Evolutionary conservation across 2,329 filamentous ascomycete species (phyloP).

Genomic region (Dothiorella sarmentorum): DNA sequence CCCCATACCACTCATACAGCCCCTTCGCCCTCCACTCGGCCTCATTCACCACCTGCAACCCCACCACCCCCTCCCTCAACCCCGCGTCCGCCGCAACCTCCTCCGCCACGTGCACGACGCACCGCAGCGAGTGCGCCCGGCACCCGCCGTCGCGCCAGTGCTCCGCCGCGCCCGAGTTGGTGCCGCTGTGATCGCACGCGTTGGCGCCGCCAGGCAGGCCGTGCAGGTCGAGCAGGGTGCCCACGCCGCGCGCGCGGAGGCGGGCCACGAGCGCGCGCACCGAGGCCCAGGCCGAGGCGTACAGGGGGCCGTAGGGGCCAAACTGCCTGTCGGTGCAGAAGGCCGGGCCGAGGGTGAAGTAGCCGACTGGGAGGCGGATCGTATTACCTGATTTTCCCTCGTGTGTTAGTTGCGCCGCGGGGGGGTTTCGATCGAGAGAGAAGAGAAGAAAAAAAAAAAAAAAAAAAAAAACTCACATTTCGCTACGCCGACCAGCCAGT

Average conservation of each 20-base stretch:
- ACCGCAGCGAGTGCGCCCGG: slow-evolving; percentile 46
- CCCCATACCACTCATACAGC: slow-evolving; percentile 58
- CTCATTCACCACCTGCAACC: slow-evolving; percentile 59
- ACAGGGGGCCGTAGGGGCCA: slow-evolving; percentile 47
- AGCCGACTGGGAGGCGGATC: slow-evolving; percentile 59
- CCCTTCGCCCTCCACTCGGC: slow-evolving; percentile 48
- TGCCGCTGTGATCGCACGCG: slow-evolving; percentile 54
- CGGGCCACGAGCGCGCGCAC: slow-evolving; percentile 48
- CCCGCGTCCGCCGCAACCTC: slow-evolving; percentile 34
- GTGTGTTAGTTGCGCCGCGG: background rate
- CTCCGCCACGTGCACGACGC: slow-evolving; percentile 49
- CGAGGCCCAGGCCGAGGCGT: slow-evolving; percentile 51
- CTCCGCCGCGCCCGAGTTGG: slow-evolving; percentile 49
- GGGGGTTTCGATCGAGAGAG: background rate
- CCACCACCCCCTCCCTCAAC: slow-evolving; percentile 43
- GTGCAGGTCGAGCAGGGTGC: slow-evolving; percentile 57
- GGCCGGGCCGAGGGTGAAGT: slow-evolving; percentile 53
- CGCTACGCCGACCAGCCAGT: slow-evolving; percentile 51
- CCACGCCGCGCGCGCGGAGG: slow-evolving; percentile 49
- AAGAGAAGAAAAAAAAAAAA: background rate
- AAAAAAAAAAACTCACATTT: slow-evolving; percentile 37
- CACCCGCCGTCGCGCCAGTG: slow-evolving; percentile 49
- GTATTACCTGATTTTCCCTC: slow-evolving; percentile 42
- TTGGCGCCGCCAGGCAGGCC: slow-evolving; percentile 59
- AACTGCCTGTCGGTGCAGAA: slow-evolving; percentile 54